Base-by-base conservation (phyloP, 2,329 filamentous ascomycete genomes). In the Sarocladiaceae sp. region DNA sequence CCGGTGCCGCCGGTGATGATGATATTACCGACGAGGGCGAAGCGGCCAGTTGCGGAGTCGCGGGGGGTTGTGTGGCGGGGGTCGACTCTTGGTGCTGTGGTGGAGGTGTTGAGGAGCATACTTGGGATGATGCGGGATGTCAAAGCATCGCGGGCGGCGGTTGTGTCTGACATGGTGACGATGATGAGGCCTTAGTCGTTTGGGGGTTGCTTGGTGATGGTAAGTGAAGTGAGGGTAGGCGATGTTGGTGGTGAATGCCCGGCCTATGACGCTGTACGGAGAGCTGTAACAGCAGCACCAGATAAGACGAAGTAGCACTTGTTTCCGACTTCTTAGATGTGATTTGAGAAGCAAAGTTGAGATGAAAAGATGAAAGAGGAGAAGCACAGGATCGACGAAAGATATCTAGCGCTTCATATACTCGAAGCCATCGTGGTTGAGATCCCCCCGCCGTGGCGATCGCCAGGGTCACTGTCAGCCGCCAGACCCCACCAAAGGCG, bases 1-100 rank as follows among this genome's bases (percentile, higher is more conserved):
- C 55, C 84, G 0, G 88, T 71, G 11, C 78, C 82, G 3, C 86
- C 86, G 13, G 82, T 78, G n/a, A 62, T 39, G 37, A 62, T 53
- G 52, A 59, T 65, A 33, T 64, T 66, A 17, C 67, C 66, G 0
- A 52, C 29, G 26, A 70, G 54, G 3, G 61, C 53, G 58, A 71
- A 71, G 18, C 68, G 63, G 4, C 59, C 53, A n/a, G 35, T 47
- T 7, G 53, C 58, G 15, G 54, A 53, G 53, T 50, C 52, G 13
- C 47, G 50, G 13, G 56, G 39, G 5, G 50, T 50, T n/a, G n/a
- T 7, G 17, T 46, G 40, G 6, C 40, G 40, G 17, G 40, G 23
- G 40, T 29, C 40, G 40, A 46, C 12, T 26, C 40, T 5, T 12
- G 40, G 4, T 18, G 26, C 29, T 22, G 26, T 11, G 39, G 25